Base-by-base conservation (phyloP, 106 monocot genomes). In the Cymbidium sinense region DNA sequence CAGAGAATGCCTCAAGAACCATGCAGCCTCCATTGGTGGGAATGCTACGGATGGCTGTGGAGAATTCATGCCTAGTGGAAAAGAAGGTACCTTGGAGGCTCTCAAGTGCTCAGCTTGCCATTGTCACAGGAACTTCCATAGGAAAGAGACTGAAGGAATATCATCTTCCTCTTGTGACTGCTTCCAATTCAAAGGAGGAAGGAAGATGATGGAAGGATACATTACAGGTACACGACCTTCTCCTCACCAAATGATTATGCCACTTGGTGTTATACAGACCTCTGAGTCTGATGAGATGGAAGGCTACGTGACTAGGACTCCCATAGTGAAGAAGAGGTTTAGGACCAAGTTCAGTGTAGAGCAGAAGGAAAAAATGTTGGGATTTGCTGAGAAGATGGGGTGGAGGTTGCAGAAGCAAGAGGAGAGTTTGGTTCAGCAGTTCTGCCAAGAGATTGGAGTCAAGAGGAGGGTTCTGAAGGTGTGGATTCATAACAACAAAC, bases 1-100 rank as follows among this genome's bases (percentile, higher is more conserved):
- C 81, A 75, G 77, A 28, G 91, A 91, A 81, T 91, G 91, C 78
- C 83, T 91, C 51, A 91, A 91, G 75, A 91, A 91, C 83, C 91
- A 91, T 55, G 91, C 91, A 43, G 88, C 86, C 43, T 76, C 85
- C 83, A 86, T 91, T 65, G 91, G 91, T 10, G 88, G 88, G 9
- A 83, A 77, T 39, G 91, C 91, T 23, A 74, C 73, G 3, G 91
- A 91, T 75, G 91, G 91, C 9, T 91, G 91, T 77, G 91, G 91
- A 34, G 91, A 91, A 85, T 91, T 91, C 91, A 91, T 91, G 91
- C 88, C 91, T 7, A 81, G 77, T 44, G 91, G 91, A 27, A 86
- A 86, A 70, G 91, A 91, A 25, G 91, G 91, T 17, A 88, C 84
- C 1, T 39, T 88, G 34, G 91, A 91, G 61, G 84, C 91, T 43